Conservation (phyloP, 495 filamentous ascomycete species). For the Bombardia bombarda region DNA sequence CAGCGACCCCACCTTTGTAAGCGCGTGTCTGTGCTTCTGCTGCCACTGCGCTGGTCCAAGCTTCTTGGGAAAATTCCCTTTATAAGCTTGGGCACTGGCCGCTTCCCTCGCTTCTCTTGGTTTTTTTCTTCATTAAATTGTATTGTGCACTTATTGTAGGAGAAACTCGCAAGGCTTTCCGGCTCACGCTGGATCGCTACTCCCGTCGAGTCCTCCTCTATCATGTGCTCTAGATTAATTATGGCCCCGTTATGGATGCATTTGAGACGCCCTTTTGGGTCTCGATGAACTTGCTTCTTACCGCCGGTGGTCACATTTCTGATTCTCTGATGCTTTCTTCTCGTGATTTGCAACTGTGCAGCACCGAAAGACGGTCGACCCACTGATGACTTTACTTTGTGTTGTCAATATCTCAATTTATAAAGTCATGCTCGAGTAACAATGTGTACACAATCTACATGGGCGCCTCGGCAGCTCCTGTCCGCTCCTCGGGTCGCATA, state of each 20-base stretch:
- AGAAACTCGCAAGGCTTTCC: slow-evolving; percentile 31
- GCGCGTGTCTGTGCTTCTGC: too few relatives aligned
- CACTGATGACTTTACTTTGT: not conserved
- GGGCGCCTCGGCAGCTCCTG: not conserved
- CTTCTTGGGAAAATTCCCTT: too few relatives aligned
- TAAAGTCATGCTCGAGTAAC: not conserved
- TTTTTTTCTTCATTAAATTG: slow-evolving; percentile 44
- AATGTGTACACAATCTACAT: not conserved
- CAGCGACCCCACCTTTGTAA: slow-evolving; percentile 17
- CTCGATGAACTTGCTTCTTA: slow-evolving; percentile 50
- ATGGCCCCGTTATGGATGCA: slow-evolving; percentile 54
- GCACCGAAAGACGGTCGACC: not conserved
- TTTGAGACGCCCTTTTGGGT: slow-evolving; percentile 37
- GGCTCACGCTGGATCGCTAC: not conserved
- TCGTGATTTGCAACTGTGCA: not conserved
- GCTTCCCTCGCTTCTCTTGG: slow-evolving; percentile 15
- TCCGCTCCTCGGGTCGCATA: slow-evolving; percentile 16
- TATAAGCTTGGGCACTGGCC: slow-evolving; percentile 12
- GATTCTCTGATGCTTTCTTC: not conserved
- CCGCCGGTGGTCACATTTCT: slow-evolving; percentile 52
- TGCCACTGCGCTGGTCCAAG: too few relatives aligned
- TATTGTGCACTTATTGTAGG: slow-evolving; percentile 87
- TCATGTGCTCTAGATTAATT: slow-evolving; percentile 52
- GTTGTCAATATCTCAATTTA: not conserved
- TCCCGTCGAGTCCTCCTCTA: slow-evolving; percentile 50